phyloP scores from a whole-genome alignment of 2,329 filamentous ascomycete genomes.

The Lachnellula arida region DNA sequence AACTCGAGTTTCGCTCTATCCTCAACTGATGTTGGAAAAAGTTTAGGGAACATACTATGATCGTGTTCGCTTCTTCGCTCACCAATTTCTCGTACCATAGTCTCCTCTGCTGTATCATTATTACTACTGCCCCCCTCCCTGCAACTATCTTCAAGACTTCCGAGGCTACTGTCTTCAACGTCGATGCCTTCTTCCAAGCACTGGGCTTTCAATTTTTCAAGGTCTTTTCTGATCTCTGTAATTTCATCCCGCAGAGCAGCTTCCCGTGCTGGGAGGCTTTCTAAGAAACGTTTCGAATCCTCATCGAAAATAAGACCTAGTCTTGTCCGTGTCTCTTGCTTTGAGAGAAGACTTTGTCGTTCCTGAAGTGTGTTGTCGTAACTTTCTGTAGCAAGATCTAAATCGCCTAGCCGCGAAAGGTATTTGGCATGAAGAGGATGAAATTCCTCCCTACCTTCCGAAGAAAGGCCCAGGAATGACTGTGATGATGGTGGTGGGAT shows the following conservation, averaged over 20 bases:
- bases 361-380: slow-evolving; percentile 6
- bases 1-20: neutral
- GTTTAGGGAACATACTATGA: slow-evolving; percentile 11
- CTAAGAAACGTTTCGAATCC: neutral
- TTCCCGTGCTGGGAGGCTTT: slow-evolving; percentile 1
- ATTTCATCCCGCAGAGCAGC: slow-evolving; percentile 6
- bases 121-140: neutral
- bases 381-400: slow-evolving; percentile 14
- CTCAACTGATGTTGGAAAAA: slow-evolving; percentile 1
- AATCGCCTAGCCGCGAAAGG: slow-evolving; percentile 13
- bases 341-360: neutral
- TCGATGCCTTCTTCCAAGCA: slow-evolving; percentile 14
- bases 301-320: neutral
- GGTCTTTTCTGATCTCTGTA: slow-evolving; percentile 2
- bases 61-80: neutral
- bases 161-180: neutral
- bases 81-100: neutral
- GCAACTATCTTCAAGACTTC: neutral
- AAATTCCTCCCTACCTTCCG: slow-evolving; percentile 1
- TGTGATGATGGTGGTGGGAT: neutral
- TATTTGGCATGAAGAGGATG: slow-evolving; percentile 10
- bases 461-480: neutral
- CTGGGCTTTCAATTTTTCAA: slow-evolving; percentile 3
- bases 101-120: neutral
- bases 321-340: neutral